Base-by-base conservation (phyloP, 2,329 filamentous ascomycete species). In the Arthrobotrys iridis region DNA sequence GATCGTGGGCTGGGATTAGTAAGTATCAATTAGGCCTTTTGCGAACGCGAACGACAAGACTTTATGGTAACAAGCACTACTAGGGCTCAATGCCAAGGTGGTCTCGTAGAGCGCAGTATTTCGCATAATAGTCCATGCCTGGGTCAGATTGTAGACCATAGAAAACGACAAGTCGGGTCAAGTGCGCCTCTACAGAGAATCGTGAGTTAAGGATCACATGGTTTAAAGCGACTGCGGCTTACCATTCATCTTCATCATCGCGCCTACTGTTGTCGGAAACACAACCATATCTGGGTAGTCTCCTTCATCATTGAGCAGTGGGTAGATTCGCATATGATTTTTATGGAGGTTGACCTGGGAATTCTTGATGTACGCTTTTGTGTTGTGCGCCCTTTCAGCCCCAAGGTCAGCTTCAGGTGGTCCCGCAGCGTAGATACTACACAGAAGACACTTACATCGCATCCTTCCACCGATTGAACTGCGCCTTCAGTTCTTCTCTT, bases 161-260 rank as follows among this genome's bases (percentile, higher is more conserved):
- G 41, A 76, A 76, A 18, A 76, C 72, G 37, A 76, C 50, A 4
- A 76, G 50, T 20, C 72, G 26, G 8, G 72, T 76, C 7, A 76
- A 50, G 43, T 70, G 48, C 6, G 72, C 65, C 28, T 76, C 72
- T 76, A 15, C 28, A 37, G 11, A 58, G 5, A 5, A 15, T 28
- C 10, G 11, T 64, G 22, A 59, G 55, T 8, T 43, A 20, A 28
- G 1, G 41, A 20, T 33, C 8, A 35, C 4, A 20, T 18, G n/a
- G 35, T 35, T 6, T 10, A 24, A 33, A 18, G 4, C 33, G 18
- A 7, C 2, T 2, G 4, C 26, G 10, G 28, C 50, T 3, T 62
- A 76, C 72, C 72, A 35, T 76, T 76, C 72, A 76, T 58, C 43
- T 76, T 76, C 72, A 76, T 76, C 33, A 76, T 52, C 7, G 64